Evolutionary conservation across 495 filamentous ascomycete genomes (phyloP), one percentile per base, ranked within the genome.

Genomic region (Astrocystis sublimbata): DNA sequence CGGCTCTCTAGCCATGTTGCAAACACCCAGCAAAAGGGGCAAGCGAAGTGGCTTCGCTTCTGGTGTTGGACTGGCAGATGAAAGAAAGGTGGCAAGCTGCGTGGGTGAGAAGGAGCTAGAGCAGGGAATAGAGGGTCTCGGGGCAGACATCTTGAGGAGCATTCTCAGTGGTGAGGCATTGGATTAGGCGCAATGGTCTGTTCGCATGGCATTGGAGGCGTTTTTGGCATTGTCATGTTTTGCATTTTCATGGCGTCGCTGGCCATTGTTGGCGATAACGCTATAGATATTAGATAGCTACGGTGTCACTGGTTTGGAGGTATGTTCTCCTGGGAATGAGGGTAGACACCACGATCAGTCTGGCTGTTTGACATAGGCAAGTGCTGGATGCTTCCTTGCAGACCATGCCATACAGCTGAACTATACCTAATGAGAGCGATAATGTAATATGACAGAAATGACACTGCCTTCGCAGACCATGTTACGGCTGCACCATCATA

Each of bases 81-180:
- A 92, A 65, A 87, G 85, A 72, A 83, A 85, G 35, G 82, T 93
- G 30, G 85, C 86, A 13, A 89, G 89, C 69, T 90, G 88, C 74
- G 89, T 93, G 10, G 87, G 89, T 6, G 88, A 91, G 67, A 86
- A 81, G 65, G 91, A 96, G 73, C 79, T 96, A 47, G 84, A 89
- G 65, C 76, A 78, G 26, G 89, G 88, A 35, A 83, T 92, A 50
- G 85, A 86, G 28, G 89, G 90, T 9, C 78, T 86, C 3, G 90
- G 91, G 0, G 73, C 65, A 33, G 81, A 78, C 30, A 85, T 85
- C 63, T 63, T 85, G 68, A 78, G 70, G 71, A 80, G 78, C 62
- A 83, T 85, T 54, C 55, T 85, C 62, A 79, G 75, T 62, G 81
- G 83, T 19, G 79, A 82, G 63, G 78, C 77, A 35, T 68, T 82